Evolutionary conservation across 1,284 basidiomycete genomes (phyloP).

Genomic region (Pseudozyma tsukubaensis): DNA sequence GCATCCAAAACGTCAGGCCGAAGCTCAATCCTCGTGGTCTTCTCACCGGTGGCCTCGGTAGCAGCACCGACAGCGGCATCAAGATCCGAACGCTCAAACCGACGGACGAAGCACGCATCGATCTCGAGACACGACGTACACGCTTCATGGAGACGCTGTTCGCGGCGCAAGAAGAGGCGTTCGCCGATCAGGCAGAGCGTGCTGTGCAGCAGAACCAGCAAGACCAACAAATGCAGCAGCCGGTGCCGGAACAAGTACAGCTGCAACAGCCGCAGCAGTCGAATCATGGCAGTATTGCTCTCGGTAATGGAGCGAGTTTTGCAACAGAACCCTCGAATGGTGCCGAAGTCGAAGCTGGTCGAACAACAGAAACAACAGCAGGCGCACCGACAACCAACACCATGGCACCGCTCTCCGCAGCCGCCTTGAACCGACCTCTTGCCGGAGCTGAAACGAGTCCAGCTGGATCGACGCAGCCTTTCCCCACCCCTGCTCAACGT

Average conservation of each 20-base stretch:
- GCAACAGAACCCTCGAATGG: not conserved
- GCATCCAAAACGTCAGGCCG: conserved; percentile 54
- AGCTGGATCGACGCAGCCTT: conserved; percentile 14
- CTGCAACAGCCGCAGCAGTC: not conserved
- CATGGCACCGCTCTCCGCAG: not conserved
- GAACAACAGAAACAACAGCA: not conserved
- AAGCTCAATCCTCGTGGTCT: conserved; percentile 46
- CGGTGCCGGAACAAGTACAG: conserved; percentile 10
- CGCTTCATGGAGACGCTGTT: conserved; percentile 28
- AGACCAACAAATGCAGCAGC: conserved; percentile 4
- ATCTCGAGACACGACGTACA: conserved; percentile 27
- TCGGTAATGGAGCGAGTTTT: not conserved
- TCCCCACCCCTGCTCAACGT: conserved; percentile 43
- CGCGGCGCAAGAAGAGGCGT: conserved; percentile 26
- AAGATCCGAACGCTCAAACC: conserved; percentile 47
- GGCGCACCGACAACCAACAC: not conserved
- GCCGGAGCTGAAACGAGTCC: conserved; percentile 14
- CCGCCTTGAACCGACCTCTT: not conserved
- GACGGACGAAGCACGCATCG: conserved; percentile 32
- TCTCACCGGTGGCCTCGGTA: conserved; percentile 55
- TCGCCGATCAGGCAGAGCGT: conserved; percentile 32
- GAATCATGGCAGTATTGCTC: not conserved
- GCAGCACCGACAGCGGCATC: conserved; percentile 44
- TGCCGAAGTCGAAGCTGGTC: not conserved
- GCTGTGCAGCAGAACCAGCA: conserved; percentile 3